A percentile compares a stretch with the other conserved stretches of the same genome.
Evolutionary conservation across 805 yeast species (phyloP).

Genomic region (Kodamaea leandrae): DNA sequence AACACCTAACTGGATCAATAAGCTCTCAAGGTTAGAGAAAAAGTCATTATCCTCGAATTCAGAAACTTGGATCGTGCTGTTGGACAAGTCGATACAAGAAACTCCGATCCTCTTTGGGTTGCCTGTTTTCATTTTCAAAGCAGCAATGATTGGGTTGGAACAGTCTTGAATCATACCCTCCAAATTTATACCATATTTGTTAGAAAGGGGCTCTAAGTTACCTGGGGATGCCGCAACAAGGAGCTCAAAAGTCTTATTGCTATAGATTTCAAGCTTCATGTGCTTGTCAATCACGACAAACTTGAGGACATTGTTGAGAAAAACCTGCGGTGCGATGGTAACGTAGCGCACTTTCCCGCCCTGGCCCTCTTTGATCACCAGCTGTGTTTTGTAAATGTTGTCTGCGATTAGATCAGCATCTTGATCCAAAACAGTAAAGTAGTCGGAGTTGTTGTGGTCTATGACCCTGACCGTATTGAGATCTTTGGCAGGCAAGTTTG

Average conservation of each 20-base stretch:
- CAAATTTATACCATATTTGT: conserved; percentile 36
- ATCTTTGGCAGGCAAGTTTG: conserved; percentile 48
- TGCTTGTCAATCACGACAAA: conserved; percentile 69
- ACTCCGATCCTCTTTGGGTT: conserved; percentile 63
- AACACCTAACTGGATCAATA: conserved; percentile 84
- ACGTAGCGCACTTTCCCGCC: conserved; percentile 51
- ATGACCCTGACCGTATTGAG: conserved; percentile 60
- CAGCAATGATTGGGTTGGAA: conserved; percentile 40
- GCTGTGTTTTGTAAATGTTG: conserved; percentile 73
- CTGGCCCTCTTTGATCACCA: conserved; percentile 67
- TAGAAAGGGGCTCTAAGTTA: conserved; percentile 56
- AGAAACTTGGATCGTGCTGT: conserved; percentile 61
- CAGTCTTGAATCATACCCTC: conserved; percentile 63
- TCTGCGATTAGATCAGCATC: conserved; percentile 87
- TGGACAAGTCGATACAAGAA: conserved; percentile 72
- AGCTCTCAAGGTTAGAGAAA: conserved; percentile 80
- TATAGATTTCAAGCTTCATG: conserved; percentile 77
- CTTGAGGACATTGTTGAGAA: conserved; percentile 58
- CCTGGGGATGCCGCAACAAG: conserved; percentile 81
- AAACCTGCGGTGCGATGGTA: conserved; percentile 74
- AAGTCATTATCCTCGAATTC: conserved; percentile 88
- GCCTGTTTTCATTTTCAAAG: conserved; percentile 34
- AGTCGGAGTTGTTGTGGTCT: conserved; percentile 69
- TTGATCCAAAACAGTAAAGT: conserved; percentile 66
- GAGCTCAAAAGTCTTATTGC: conserved; percentile 55